These are phyloP conservation scores for Cicer arietinum DNA, from an alignment of 306 rosid species.

Conservation along the genomic window DNA sequence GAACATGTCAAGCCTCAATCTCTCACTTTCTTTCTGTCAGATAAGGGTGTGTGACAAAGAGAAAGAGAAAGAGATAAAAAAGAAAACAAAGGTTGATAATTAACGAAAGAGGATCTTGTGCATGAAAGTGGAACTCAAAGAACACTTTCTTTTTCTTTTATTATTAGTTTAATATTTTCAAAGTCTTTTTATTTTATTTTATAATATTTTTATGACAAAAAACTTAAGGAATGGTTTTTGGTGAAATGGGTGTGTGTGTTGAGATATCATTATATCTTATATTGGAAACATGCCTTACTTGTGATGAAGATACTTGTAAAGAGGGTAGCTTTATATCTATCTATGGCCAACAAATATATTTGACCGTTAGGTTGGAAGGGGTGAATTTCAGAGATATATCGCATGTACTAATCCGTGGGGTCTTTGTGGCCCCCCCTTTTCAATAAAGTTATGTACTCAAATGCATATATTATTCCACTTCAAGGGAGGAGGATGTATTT, in stretches of 20 bases:
- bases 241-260: slow-evolving; percentile 45
- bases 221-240: slow-evolving; percentile 29
- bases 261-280: slow-evolving; percentile 73
- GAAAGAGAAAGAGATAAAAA: not conserved
- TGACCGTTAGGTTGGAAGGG: slow-evolving; percentile 51
- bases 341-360: slow-evolving; percentile 33
- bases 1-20: slow-evolving; percentile 69
- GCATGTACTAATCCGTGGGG: slow-evolving; percentile 46
- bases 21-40: slow-evolving; percentile 53
- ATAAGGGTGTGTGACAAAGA: slow-evolving; percentile 39
- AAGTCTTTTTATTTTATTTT: not conserved
- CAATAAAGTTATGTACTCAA: too few species aligned
- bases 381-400: slow-evolving; percentile 41
- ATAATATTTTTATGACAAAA: slow-evolving; percentile 31
- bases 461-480: too few species aligned
- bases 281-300: slow-evolving; percentile 81
- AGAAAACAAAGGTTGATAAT: slow-evolving; percentile 38
- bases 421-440: slow-evolving; percentile 41
- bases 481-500: too few species aligned
- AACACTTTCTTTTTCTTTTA: slow-evolving; percentile 31
- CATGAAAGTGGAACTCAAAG: slow-evolving; percentile 47
- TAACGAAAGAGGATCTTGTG: slow-evolving; percentile 52
- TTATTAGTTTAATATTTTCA: slow-evolving; percentile 11
- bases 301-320: slow-evolving; percentile 55
- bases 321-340: slow-evolving; percentile 52